These are phyloP conservation scores for Microdochium bolleyi DNA, from an alignment of 2,329 filamentous ascomycete genomes.

Conservation along the genomic window DNA sequence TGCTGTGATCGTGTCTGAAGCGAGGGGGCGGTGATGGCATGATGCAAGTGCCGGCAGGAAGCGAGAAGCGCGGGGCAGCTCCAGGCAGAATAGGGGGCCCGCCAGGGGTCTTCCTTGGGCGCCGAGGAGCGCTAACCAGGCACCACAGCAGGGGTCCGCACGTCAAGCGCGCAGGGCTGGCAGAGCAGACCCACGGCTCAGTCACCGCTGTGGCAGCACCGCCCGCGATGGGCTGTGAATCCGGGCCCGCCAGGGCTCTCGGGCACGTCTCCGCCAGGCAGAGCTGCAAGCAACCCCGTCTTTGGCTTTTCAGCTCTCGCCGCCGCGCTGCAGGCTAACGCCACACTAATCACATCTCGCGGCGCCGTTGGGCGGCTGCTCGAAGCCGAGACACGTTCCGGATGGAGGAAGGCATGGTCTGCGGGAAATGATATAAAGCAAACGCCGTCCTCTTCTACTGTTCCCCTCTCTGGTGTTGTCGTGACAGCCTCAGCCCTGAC, in stretches of 20 bases:
- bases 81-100: neutral
- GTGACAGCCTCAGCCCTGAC: too few relatives aligned
- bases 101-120: neutral
- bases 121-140: neutral
- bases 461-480: too few relatives aligned
- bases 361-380: too few relatives aligned
- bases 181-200: neutral
- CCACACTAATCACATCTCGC: too few relatives aligned
- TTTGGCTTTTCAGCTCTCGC: neutral
- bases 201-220: neutral
- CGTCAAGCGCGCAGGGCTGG: neutral
- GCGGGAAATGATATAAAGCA: too few relatives aligned
- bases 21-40: neutral
- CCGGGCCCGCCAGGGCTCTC: too few relatives aligned
- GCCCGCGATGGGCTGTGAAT: neutral
- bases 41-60: neutral
- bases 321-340: neutral
- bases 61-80: neutral
- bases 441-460: too few relatives aligned
- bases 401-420: too few relatives aligned
- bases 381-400: too few relatives aligned
- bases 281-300: too few relatives aligned
- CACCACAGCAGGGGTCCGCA: neutral
- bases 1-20: neutral
- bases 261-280: too few relatives aligned